phyloP scores from a whole-genome alignment of 352 stramenopile species.

The Globisporangium solare region DNA sequence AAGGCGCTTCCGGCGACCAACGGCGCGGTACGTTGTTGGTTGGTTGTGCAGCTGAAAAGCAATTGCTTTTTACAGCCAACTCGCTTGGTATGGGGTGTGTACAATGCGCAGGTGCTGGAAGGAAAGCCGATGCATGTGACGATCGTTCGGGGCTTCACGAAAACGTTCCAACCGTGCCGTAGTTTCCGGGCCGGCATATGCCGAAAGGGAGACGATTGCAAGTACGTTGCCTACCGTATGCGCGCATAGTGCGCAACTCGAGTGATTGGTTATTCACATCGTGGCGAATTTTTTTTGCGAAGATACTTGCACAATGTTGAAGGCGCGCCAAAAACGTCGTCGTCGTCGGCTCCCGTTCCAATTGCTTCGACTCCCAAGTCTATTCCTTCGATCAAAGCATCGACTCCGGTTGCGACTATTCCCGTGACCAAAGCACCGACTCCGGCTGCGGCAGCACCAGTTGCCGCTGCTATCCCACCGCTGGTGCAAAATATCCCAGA shows the following conservation, averaged over 20 bases:
- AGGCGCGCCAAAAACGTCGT: background rate
- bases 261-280: background rate
- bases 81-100: too few species aligned
- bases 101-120: slow-evolving; percentile 24
- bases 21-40: slow-evolving; percentile 24
- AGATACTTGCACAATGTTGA: slow-evolving; percentile 6
- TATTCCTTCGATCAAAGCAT: background rate
- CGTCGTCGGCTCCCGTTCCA: too few species aligned
- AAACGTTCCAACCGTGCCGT: slow-evolving; percentile 38
- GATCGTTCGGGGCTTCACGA: slow-evolving; percentile 36
- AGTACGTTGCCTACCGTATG: slow-evolving; percentile 31
- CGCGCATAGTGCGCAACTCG: background rate
- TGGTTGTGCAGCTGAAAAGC: background rate
- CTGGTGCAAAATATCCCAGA: slow-evolving; percentile 30
- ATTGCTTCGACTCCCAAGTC: too few species aligned
- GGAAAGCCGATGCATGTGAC: slow-evolving; percentile 43
- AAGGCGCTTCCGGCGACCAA: slow-evolving; percentile 42
- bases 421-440: background rate
- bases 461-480: slow-evolving; percentile 4
- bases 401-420: background rate
- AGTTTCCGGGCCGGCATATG: slow-evolving; percentile 59
- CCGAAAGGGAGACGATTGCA: slow-evolving; percentile 60
- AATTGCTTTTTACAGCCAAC: background rate
- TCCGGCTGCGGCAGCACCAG: background rate
- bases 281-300: too few species aligned